phyloP scores from a whole-genome alignment of 441 rosid genomes.

The Populus trichocarpa region DNA sequence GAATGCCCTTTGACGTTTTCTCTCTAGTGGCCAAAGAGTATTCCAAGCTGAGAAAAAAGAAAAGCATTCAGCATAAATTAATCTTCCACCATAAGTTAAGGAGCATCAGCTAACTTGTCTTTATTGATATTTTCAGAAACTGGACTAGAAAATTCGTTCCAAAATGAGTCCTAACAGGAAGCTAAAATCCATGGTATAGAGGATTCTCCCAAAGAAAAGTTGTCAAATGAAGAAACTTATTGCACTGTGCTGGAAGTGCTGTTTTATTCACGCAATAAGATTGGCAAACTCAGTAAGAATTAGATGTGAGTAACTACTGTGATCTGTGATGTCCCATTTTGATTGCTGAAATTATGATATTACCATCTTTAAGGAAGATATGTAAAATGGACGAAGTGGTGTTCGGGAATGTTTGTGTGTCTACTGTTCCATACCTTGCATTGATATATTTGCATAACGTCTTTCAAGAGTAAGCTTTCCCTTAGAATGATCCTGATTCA shows the following conservation, averaged over 20 bases:
- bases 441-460: conserved; percentile 55
- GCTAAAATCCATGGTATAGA: neutral
- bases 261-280: neutral
- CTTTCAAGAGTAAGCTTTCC: conserved; percentile 30
- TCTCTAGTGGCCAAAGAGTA: conserved; percentile 90
- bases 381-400: neutral
- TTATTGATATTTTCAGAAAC: neutral
- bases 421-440: conserved; percentile 56
- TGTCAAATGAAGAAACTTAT: neutral
- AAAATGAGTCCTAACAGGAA: neutral
- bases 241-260: neutral
- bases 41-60: conserved; percentile 69
- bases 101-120: neutral
- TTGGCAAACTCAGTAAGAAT: neutral
- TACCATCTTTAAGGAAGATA: neutral
- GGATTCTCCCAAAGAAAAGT: neutral
- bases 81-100: neutral
- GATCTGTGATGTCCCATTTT: neutral
- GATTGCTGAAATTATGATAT: neutral
- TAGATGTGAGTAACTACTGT: neutral
- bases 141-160: neutral
- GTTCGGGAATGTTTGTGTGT: neutral
- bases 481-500: conserved; percentile 38
- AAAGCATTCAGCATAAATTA: conserved; percentile 8
- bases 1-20: conserved; percentile 94